Evolutionary conservation across 306 rosid species (phyloP), one percentile per base, ranked within the genome.

Genomic region (Dalbergia cultrata): DNA sequence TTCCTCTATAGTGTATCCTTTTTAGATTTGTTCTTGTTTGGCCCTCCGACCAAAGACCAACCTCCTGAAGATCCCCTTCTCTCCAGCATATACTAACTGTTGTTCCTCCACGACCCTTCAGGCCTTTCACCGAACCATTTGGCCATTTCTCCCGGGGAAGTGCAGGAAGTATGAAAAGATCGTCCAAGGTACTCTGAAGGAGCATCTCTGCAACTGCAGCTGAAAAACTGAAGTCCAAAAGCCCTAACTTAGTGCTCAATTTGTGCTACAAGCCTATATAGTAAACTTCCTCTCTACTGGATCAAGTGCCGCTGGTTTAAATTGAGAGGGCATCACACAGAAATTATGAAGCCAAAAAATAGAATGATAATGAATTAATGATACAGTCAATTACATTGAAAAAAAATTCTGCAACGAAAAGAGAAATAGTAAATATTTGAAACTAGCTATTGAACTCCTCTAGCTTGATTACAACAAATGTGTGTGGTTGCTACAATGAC

Each of bases 201-300:
- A 90, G 88, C 90, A 90, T 83, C 81, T 90, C 93, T n/a, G 93
- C 86, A 22, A 90, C 78, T 34, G 88, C 90, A 1, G 93, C 90
- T 37, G 85, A 56, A 77, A 92, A 92, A 13, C 92, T 92, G 85
- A 14, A 61, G 67, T 18, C 52, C 61, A 58, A 57, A 26, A 18
- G 39, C 22, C 31, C 53, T 16, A 7, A 19, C 12, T 67, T 21
- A 12, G 47, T 49, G 19, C 22, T 37, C 56, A 41, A 17, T 67
- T 56, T 67, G 16, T 16, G n/a, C 43, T 65, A 9, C 70, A 39
- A 39, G 33, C 16, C 34, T 37, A 37, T 37, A 44, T 8, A 44
- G 19, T 31, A 54, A 9, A 53, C 3, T 6, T 5, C 18, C 45
- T 9, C 47, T 64, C 31, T 26, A 26, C 37, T 49, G 53, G 35